Conservation (phyloP, 306 rosid genomes). For the Mimosa pudica region DNA sequence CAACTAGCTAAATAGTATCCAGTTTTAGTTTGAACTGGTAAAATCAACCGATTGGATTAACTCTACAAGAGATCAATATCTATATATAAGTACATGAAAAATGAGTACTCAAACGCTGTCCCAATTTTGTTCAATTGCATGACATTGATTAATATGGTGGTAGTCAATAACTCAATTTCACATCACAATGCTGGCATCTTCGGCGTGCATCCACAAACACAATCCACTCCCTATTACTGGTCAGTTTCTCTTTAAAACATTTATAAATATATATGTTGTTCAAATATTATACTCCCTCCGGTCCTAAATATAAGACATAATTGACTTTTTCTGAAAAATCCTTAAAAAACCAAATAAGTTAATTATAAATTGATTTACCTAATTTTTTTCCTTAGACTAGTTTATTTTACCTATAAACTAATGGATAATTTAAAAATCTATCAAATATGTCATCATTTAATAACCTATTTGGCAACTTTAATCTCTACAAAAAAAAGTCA, state of each 20-base stretch:
- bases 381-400: too few relatives aligned
- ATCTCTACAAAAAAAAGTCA: too few relatives aligned
- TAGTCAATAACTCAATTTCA: constrained; percentile 47
- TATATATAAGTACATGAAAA: background rate
- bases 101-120: background rate
- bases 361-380: too few relatives aligned
- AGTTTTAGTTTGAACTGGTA: background rate
- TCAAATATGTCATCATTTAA: too few relatives aligned
- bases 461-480: too few relatives aligned
- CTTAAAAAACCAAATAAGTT: too few relatives aligned
- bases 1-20: background rate
- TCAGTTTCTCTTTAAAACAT: background rate
- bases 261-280: background rate
- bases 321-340: too few relatives aligned
- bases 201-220: constrained; percentile 20
- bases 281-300: background rate
- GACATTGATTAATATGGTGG: constrained; percentile 46
- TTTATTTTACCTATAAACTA: too few relatives aligned
- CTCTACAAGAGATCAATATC: background rate
- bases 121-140: constrained; percentile 10
- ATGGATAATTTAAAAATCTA: too few relatives aligned
- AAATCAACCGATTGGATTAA: background rate
- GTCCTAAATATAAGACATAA: too few relatives aligned
- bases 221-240: background rate
- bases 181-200: constrained; percentile 39